phyloP scores from a whole-genome alignment of 2,329 filamentous ascomycete genomes.

The Chrysoporthe puriensis region DNA sequence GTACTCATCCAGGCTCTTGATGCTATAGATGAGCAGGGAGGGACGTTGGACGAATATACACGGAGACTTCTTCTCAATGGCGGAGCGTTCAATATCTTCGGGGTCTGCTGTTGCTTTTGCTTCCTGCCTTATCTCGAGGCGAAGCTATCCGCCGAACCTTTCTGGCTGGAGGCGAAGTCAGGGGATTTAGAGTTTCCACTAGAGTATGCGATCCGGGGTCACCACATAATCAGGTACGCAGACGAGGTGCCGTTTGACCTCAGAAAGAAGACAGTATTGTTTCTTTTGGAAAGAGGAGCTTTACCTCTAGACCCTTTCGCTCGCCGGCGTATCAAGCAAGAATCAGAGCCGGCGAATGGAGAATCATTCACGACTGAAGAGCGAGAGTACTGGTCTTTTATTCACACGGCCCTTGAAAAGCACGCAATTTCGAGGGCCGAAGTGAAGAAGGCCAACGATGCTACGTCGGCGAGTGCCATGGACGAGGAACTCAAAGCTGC shows the following conservation, averaged over 20 bases:
- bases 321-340: too few species aligned
- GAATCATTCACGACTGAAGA: too few species aligned
- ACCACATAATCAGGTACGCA: rapidly evolving
- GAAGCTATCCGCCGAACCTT: neutral
- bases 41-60: rapidly evolving
- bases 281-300: neutral
- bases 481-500: too few species aligned
- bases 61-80: neutral
- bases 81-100: neutral
- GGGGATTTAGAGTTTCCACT: neutral
- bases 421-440: too few species aligned
- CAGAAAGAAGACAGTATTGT: neutral
- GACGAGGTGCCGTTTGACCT: neutral
- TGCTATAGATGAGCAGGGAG: neutral
- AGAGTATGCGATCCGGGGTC: neutral
- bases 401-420: too few species aligned
- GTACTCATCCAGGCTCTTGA: neutral
- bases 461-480: too few species aligned
- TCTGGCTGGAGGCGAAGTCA: neutral
- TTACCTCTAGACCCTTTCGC: neutral
- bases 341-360: too few species aligned
- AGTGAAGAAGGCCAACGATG: too few species aligned
- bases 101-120: neutral
- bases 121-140: neutral
- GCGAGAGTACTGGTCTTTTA: too few species aligned